A percentile compares a stretch with the other conserved stretches of the same genome.
phyloP scores from a whole-genome alignment of 495 filamentous ascomycete genomes.

The Aspergillus wentii region DNA sequence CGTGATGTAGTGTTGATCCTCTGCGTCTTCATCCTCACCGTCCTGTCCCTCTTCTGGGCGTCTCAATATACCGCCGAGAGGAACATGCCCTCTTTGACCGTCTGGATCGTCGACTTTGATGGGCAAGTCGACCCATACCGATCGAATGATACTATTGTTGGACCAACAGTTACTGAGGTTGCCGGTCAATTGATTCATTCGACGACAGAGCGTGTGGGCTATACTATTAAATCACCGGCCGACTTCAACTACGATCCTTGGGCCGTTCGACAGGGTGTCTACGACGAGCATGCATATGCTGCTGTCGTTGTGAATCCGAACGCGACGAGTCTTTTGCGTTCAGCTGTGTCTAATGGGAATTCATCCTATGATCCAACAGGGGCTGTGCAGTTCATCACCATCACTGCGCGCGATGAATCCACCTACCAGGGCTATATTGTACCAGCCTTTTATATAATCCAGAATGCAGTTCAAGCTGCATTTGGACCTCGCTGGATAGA shows the following conservation, averaged over 20 bases:
- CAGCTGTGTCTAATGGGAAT: constrained; percentile 54
- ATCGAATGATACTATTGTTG: constrained; percentile 46
- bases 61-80: constrained; percentile 46
- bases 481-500: constrained; percentile 52
- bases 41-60: constrained; percentile 60
- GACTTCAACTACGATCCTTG: constrained; percentile 55
- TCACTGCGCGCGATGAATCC: constrained; percentile 55
- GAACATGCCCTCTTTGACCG: constrained; percentile 41
- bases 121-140: constrained; percentile 48
- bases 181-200: constrained; percentile 32
- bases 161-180: constrained; percentile 45
- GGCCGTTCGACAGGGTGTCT: constrained; percentile 55
- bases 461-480: constrained; percentile 33
- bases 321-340: constrained; percentile 54
- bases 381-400: constrained; percentile 54
- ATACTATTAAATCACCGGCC: constrained; percentile 40
- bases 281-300: constrained; percentile 57
- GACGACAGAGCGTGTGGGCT: constrained; percentile 39
- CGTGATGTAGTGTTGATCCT: constrained; percentile 44
- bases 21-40: constrained; percentile 45
- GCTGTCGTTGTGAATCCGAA: constrained; percentile 64
- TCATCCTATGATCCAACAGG: constrained; percentile 59
- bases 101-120: constrained; percentile 67
- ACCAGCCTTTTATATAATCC: constrained; percentile 42
- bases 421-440: constrained; percentile 49